Conservation (phyloP, 768 basidiomycete genomes). For the Xerocomellus chrysenteron region DNA sequence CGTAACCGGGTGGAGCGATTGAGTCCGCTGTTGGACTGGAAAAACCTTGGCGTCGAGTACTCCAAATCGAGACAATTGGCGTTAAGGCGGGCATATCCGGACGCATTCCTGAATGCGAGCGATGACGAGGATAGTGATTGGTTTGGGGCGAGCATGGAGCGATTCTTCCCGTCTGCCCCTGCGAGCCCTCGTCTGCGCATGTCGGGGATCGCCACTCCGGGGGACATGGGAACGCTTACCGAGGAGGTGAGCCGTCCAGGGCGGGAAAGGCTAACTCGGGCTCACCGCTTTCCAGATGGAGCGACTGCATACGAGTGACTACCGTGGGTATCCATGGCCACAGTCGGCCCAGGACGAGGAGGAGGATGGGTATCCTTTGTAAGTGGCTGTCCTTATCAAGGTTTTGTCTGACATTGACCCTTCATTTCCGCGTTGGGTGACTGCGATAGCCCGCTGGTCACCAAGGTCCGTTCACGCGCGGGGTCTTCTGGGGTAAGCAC, state of each 20-base stretch:
- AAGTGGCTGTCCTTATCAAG: slow-evolving; percentile 34
- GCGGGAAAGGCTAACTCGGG: background rate
- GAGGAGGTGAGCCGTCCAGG: slow-evolving; percentile 58
- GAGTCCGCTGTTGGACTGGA: slow-evolving; percentile 95
- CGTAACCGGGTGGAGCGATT: slow-evolving; percentile 96
- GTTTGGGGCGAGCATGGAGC: slow-evolving; percentile 57
- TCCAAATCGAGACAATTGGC: slow-evolving; percentile 92
- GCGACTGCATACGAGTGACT: slow-evolving; percentile 81
- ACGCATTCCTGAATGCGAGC: slow-evolving; percentile 72
- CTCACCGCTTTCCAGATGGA: slow-evolving; percentile 64
- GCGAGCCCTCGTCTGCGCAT: slow-evolving; percentile 80
- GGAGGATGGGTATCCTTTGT: slow-evolving; percentile 91
- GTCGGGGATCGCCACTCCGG: slow-evolving; percentile 83
- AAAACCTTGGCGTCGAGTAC: slow-evolving; percentile 96
- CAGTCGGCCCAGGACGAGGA: slow-evolving; percentile 61
- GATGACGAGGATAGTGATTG: slow-evolving; percentile 43
- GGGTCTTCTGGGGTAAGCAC: slow-evolving; percentile 80
- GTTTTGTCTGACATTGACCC: slow-evolving; percentile 1
- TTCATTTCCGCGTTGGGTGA: slow-evolving; percentile 5
- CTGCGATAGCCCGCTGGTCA: slow-evolving; percentile 71
- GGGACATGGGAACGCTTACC: slow-evolving; percentile 87
- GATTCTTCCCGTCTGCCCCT: slow-evolving; percentile 75
- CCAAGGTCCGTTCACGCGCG: slow-evolving; percentile 84
- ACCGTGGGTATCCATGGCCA: slow-evolving; percentile 61
- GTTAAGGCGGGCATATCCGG: slow-evolving; percentile 91